A percentile compares a stretch with the other conserved stretches of the same genome.
These are phyloP conservation scores for Ophiocordyceps camponoti-leonardi DNA, from an alignment of 2,329 filamentous ascomycete genomes.

Conservation along the genomic window DNA sequence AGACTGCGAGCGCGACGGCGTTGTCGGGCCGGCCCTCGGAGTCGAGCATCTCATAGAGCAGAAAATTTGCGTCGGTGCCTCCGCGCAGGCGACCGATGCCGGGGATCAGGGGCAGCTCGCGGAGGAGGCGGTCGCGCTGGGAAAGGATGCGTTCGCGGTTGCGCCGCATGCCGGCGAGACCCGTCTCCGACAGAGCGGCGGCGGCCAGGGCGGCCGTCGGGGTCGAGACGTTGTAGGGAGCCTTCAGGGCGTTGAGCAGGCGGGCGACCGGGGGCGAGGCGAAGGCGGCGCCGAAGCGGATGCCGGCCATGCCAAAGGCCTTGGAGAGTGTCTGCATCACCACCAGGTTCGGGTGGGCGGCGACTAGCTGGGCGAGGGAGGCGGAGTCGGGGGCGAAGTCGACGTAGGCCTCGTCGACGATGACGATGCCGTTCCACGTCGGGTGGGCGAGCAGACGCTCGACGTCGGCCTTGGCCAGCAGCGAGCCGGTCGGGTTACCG, in stretches of 20 bases:
- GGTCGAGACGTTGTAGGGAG: constrained; percentile 87
- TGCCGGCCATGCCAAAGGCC: constrained; percentile 88
- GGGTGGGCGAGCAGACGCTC: constrained; percentile 61
- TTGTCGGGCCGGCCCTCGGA: constrained; percentile 61
- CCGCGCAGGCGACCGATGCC: constrained; percentile 72
- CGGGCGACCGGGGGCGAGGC: constrained; percentile 54
- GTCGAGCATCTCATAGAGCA: constrained; percentile 79
- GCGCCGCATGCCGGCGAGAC: constrained; percentile 53
- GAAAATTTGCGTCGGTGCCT: constrained; percentile 69
- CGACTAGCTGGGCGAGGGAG: constrained; percentile 80
- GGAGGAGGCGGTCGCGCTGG: constrained; percentile 62
- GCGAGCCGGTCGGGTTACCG: constrained; percentile 77
- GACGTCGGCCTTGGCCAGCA: constrained; percentile 62
- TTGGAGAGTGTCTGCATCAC: constrained; percentile 99
- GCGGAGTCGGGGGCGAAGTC: constrained; percentile 69
- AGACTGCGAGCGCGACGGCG: constrained; percentile 57
- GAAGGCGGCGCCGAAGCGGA: constrained; percentile 78
- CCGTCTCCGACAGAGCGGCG: constrained; percentile 49
- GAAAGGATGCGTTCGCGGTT: constrained; percentile 53
- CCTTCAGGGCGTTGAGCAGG: constrained; percentile 82
- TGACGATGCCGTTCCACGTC: constrained; percentile 86
- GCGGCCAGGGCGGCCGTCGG: constrained; percentile 70
- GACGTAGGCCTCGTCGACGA: constrained; percentile 89
- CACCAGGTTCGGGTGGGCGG: constrained; percentile 85
- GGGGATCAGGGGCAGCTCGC: constrained; percentile 53